Conservation (phyloP, 148 eudicot species). For the Cornus kousa region DNA sequence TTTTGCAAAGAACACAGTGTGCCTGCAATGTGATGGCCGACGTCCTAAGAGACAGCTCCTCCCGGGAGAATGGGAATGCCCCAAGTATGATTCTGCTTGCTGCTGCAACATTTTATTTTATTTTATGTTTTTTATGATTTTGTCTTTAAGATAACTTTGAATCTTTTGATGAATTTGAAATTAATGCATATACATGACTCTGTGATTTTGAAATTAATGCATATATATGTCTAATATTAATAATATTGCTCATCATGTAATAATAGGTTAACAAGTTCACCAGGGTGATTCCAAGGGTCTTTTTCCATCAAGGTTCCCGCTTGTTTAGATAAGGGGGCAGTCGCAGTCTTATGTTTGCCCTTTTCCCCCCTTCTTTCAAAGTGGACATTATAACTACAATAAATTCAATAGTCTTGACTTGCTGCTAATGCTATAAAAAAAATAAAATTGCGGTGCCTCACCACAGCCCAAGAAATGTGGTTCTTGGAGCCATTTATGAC, state of each 20-base stretch:
- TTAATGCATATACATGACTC: background rate
- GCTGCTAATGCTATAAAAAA: background rate
- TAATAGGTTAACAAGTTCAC: background rate
- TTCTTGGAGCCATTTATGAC: background rate
- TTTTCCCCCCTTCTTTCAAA: background rate
- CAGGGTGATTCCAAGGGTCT: background rate
- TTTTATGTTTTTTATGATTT: background rate
- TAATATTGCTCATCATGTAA: background rate
- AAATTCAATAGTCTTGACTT: background rate
- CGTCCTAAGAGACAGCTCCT: constrained; percentile 96
- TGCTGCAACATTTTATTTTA: background rate
- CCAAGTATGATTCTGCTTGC: constrained; percentile 63
- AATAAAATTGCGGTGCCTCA: background rate
- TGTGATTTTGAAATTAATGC: background rate
- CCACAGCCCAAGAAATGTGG: background rate
- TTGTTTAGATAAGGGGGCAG: background rate
- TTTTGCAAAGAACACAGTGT: constrained; percentile 87
- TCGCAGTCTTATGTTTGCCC: background rate
- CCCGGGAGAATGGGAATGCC: constrained; percentile 99
- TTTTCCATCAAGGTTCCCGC: background rate
- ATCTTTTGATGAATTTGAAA: background rate
- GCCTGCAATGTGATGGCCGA: constrained; percentile 94
- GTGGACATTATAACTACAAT: no score
- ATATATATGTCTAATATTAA: no score
- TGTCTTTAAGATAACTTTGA: background rate